Evolutionary conservation across 108 stramenopile genomes (phyloP).

Genomic region (Conticribra guillardii): DNA sequence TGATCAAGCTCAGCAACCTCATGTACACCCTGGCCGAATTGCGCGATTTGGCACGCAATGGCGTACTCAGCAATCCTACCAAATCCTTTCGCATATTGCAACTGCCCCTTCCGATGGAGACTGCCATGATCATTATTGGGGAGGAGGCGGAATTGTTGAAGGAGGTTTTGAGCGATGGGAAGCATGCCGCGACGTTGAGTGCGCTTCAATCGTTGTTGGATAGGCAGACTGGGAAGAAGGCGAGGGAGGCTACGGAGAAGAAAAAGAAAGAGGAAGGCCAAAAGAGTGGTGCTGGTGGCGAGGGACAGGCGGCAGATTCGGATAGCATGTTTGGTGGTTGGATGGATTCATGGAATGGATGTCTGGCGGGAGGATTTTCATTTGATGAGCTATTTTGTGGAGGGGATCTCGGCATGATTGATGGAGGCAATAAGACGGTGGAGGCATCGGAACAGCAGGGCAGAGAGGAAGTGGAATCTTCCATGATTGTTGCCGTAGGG

Average conservation of each 20-base stretch:
- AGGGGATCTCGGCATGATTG: conserved; percentile 16
- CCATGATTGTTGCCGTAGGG: conserved; percentile 50
- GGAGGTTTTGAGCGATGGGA: conserved; percentile 53
- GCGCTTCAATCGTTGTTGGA: conserved; percentile 33
- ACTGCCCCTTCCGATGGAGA: conserved; percentile 48
- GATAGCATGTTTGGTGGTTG: conserved; percentile 19
- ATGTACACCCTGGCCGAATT: conserved; percentile 65
- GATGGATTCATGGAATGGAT: conserved; percentile 39
- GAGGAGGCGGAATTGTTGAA: conserved; percentile 36
- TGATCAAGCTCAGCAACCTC: conserved; percentile 49
- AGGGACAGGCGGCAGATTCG: background rate
- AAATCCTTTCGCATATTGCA: conserved; percentile 37
- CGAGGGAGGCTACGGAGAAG: conserved; percentile 1
- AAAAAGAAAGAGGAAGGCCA: conserved; percentile 1
- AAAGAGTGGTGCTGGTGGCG: too few species aligned
- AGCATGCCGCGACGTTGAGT: conserved; percentile 40
- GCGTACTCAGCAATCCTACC: conserved; percentile 28
- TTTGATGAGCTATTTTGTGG: conserved; percentile 38
- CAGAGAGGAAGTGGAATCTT: conserved; percentile 10
- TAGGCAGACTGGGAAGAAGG: conserved; percentile 6
- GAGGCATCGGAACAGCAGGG: background rate
- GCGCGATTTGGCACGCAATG: conserved; percentile 55
- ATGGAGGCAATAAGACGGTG: background rate
- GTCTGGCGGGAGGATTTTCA: conserved; percentile 37
- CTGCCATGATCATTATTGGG: conserved; percentile 37